Evolutionary conservation across 352 stramenopile genomes (phyloP).

Genomic region (Phytophthora meadii): DNA sequence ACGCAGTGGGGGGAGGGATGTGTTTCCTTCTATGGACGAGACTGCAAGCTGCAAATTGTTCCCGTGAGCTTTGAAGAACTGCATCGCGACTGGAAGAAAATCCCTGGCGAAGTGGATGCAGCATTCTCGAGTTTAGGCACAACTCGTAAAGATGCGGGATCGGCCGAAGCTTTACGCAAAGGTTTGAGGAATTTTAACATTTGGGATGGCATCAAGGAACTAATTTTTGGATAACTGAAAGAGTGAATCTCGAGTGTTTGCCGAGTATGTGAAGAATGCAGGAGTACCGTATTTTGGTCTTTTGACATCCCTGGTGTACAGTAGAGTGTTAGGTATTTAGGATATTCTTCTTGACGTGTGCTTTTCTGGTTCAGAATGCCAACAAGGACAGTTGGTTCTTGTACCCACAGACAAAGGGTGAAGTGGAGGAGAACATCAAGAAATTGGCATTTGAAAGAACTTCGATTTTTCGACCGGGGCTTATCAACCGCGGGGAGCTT

Average conservation of each 20-base stretch:
- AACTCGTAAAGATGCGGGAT: constrained; percentile 72
- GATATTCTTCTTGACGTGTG: background rate
- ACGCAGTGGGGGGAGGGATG: constrained; percentile 39
- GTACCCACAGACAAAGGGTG: constrained; percentile 75
- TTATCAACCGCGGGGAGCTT: constrained; percentile 65
- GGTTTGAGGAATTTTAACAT: constrained; percentile 23
- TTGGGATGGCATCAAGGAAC: constrained; percentile 1
- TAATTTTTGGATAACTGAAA: constrained; percentile 1
- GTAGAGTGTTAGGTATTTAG: background rate
- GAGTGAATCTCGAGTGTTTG: constrained; percentile 76
- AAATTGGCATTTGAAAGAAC: constrained; percentile 58
- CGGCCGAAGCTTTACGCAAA: constrained; percentile 68
- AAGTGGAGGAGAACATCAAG: constrained; percentile 68
- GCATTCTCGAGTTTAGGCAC: constrained; percentile 76
- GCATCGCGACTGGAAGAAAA: constrained; percentile 39
- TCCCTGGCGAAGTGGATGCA: constrained; percentile 46
- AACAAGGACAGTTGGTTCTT: constrained; percentile 82
- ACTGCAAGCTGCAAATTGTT: constrained; percentile 60
- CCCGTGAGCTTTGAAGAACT: constrained; percentile 63
- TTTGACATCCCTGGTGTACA: constrained; percentile 43
- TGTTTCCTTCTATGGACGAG: constrained; percentile 59
- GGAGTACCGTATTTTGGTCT: constrained; percentile 68
- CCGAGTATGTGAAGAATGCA: constrained; percentile 46
- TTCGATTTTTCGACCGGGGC: constrained; percentile 61
- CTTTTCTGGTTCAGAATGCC: constrained; percentile 37